Evolutionary conservation across 225 moss, liverwort and hornwort species (phyloP).

Genomic region (Antitrichia curtipendula): DNA sequence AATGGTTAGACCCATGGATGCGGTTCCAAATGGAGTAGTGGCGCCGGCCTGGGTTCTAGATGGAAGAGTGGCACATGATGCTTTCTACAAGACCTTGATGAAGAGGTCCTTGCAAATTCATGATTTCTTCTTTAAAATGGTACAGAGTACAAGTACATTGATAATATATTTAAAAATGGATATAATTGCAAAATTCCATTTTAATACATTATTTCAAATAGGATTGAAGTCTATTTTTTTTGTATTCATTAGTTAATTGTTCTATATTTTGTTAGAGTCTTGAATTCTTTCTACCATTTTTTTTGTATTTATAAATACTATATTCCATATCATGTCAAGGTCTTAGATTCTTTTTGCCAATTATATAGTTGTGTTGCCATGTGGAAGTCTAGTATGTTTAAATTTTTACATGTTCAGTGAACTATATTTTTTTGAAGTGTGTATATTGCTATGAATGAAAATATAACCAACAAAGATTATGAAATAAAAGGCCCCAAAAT

Average conservation of each 20-base stretch:
- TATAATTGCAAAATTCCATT: not conserved
- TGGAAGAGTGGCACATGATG: too few relatives aligned
- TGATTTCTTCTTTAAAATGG: not conserved
- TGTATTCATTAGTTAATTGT: not conserved
- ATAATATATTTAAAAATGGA: not conserved
- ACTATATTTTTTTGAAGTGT: not conserved
- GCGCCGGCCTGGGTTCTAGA: too few relatives aligned
- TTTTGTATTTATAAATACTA: too few relatives aligned
- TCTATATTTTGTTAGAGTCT: not conserved
- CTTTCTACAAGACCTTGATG: too few relatives aligned
- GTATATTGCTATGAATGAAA: not conserved
- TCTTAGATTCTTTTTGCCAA: not conserved
- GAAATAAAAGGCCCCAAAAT: not conserved
- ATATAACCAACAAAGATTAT: not conserved
- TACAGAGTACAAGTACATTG: not conserved
- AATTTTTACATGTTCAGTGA: not conserved
- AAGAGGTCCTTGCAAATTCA: too few relatives aligned
- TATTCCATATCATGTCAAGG: rapidly evolving
- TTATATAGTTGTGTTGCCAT: not conserved
- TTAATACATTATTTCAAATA: not conserved
- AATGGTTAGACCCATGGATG: too few relatives aligned
- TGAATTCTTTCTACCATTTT: too few relatives aligned
- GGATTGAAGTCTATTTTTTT: rapidly evolving
- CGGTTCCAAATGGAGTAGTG: too few relatives aligned
- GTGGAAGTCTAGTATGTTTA: not conserved